Conservation (phyloP, 2,329 filamentous ascomycete species). For the Coccinonectria pachysandricola region DNA sequence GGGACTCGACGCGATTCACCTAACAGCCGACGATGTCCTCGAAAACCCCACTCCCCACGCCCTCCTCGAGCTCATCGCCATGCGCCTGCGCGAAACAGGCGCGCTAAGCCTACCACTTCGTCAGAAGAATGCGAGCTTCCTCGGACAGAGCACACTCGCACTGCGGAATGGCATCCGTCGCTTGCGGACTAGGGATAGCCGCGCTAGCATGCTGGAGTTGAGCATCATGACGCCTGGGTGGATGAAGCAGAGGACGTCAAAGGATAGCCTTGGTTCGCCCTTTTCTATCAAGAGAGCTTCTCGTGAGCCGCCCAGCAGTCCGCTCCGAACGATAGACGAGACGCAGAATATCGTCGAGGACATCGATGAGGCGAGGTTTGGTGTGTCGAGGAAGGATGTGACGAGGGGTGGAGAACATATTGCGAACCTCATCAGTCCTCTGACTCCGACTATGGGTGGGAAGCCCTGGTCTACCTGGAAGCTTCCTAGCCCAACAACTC, state of each 20-base stretch:
- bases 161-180: slow-evolving; percentile 11
- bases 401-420: no score
- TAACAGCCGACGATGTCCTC: slow-evolving; percentile 40
- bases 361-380: no score
- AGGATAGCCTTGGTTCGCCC: slow-evolving; percentile 2
- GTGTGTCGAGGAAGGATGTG: no score
- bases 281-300: no score
- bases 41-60: slow-evolving; percentile 38
- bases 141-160: slow-evolving; percentile 1
- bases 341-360: no score
- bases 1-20: slow-evolving; percentile 27
- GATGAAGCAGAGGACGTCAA: slow-evolving; percentile 15
- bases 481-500: no score
- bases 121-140: slow-evolving; percentile 5
- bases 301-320: neutral
- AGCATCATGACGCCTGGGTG: slow-evolving; percentile 18
- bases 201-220: slow-evolving; percentile 14
- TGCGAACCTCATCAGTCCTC: no score
- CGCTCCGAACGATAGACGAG: neutral
- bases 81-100: slow-evolving; percentile 15
- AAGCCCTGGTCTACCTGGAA: no score
- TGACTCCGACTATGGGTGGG: no score
- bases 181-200: slow-evolving; percentile 10
- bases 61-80: slow-evolving; percentile 34
- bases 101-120: slow-evolving; percentile 8